Evolutionary conservation across 1,284 basidiomycete genomes (phyloP).

Genomic region (Coniferiporia sulphurascens): DNA sequence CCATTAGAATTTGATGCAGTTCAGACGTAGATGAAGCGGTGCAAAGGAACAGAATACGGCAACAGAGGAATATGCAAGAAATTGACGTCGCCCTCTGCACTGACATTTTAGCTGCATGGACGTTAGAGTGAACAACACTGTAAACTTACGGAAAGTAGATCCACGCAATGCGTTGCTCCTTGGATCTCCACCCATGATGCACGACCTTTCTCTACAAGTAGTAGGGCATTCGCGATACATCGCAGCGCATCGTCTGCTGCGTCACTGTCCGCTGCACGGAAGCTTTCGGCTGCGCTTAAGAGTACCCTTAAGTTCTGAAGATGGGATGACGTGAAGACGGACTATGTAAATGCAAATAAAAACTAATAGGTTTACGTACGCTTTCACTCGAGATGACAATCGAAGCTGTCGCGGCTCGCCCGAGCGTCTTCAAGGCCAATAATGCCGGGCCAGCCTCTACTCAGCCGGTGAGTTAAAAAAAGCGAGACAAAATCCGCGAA

Average conservation of each 20-base stretch:
- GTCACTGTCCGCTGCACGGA: constrained; percentile 29
- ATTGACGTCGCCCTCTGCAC: constrained; percentile 54
- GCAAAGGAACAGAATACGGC: constrained; percentile 70
- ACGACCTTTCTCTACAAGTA: constrained; percentile 62
- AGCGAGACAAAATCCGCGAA: constrained; percentile 3
- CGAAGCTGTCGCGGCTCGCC: constrained; percentile 68
- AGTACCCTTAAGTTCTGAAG: constrained; percentile 40
- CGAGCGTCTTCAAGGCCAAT: constrained; percentile 70
- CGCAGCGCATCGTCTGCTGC: constrained; percentile 66
- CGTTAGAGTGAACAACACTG: background rate
- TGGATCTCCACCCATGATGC: constrained; percentile 49
- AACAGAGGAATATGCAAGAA: constrained; percentile 67
- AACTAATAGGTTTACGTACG: constrained; percentile 48
- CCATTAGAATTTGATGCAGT: constrained; percentile 11
- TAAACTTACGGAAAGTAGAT: constrained; percentile 55
- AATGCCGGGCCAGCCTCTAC: constrained; percentile 61
- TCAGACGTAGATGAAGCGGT: constrained; percentile 44
- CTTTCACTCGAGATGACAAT: constrained; percentile 53
- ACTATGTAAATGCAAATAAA: background rate
- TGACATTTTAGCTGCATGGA: background rate
- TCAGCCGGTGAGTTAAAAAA: constrained; percentile 10
- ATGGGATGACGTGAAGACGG: constrained; percentile 29
- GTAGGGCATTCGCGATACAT: constrained; percentile 70
- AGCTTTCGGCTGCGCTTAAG: constrained; percentile 15
- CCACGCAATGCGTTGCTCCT: constrained; percentile 53